Base-by-base conservation (phyloP, 257 asterid species). In the Nicotiana sylvestris region DNA sequence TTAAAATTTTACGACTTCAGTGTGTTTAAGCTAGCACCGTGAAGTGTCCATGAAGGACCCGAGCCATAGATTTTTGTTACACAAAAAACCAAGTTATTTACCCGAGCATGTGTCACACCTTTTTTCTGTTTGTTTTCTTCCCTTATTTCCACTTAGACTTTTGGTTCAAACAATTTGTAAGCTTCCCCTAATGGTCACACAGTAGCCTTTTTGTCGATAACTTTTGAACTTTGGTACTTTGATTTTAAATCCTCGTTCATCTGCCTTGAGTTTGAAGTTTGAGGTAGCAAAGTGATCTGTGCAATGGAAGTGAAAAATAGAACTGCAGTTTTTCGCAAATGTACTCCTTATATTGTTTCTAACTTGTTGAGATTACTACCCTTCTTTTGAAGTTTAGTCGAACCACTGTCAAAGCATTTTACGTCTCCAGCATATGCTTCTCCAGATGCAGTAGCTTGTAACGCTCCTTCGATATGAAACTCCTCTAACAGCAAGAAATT, bases 401-500 rank as follows among this genome's bases (percentile, higher is more conserved):
- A 43, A 43, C 51, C 51, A 9, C 2, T 43, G 11, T 65, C 18
- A 27, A 35, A 43, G 17, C 74, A 60, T 17, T 21, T 77, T 35
- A 10, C n/a, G 35, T 39, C 81, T 46, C 51, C 1, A 18, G 51
- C 2, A 79, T 80, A 5, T 70, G 13, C 58, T 70, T n/a, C 49
- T 25, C 61, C 60, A 25, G 6, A 25, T 46, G 12, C 37, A 46
- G 78, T 21, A 72, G 39, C 39, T 66, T 33, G 80, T 10, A 62
- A 49, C 76, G 37, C 53, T 29, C 16, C 33, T 29, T 35, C 77
- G 3, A 29, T 56, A 17, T 27, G 60, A 17, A 80, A 57, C 82
- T 76, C 49, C 57, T n/a, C 81, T 83, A 25, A 87, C 70, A 56
- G 4, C 68, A 32, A 64, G 74, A 55, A n/a, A 69, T 27, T 16